Evolutionary conservation across 768 basidiomycete genomes (phyloP), one percentile per base, ranked within the genome.

Genomic region (Sporobolomyces phaffii): DNA sequence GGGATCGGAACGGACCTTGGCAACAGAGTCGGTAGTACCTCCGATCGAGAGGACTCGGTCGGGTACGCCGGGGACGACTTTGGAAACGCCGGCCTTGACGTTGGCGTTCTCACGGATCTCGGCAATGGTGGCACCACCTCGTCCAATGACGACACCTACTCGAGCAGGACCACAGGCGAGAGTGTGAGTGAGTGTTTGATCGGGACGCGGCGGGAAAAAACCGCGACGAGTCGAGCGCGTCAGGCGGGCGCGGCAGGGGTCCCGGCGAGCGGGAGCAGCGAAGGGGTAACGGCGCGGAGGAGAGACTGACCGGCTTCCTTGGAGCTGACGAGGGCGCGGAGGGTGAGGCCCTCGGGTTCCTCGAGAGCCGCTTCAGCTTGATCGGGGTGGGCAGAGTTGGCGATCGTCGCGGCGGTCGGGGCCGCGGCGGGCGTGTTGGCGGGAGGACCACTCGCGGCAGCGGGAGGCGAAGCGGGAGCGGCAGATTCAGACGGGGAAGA

Each of bases 31-130:
- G 74, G 96, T 87, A 49, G 88, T 84, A 63, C 96, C 96, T 66
- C 86, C 87, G 79, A 98, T 88, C 74, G 89, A 91, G 77, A 99
- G 86, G 77, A 98, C 92, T 74, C 96, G 88, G 80, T 99, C 96
- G 68, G 96, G 92, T 66, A 99, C 91, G 75, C 96, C 96, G 62
- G 87, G 86, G 65, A 94, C 91, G 82, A 97, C 94, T 79, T 96
- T 98, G 84, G 88, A 92, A 79, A 99, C 96, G 77, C 96, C 96
- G 69, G 96, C 93, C 80, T 91, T 98, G 81, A 96, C 93, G 72
- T 89, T 91, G 48, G 92, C 94, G 75, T 90, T 87, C 73, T 94
- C 90, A 69, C 96, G 85, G 75, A 99, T 84, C 79, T 93, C 90
- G 70, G 94, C 94, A 76, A 99, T 94, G 76, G 97, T 98, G 82